Evolutionary conservation across 306 rosid species (phyloP).

Genomic region (Vigna mungo): DNA sequence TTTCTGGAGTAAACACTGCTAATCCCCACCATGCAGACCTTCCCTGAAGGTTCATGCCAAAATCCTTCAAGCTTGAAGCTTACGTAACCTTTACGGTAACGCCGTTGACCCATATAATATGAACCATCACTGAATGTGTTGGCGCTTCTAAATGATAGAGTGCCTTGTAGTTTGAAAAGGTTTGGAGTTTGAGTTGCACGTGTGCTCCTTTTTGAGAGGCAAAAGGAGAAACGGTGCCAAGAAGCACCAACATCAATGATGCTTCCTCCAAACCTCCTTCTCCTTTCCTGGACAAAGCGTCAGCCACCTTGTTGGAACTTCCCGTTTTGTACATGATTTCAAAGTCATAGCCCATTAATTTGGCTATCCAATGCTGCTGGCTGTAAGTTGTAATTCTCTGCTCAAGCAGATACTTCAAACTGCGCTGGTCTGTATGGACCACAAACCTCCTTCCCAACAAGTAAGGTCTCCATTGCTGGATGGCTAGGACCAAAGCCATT

Average conservation of each 20-base stretch:
- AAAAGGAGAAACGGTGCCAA: conserved; percentile 5
- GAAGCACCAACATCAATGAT: conserved; percentile 30
- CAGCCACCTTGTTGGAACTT: no score
- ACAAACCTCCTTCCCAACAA: no score
- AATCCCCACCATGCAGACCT: conserved; percentile 63
- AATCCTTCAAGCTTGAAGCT: conserved; percentile 55
- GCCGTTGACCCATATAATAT: neutral
- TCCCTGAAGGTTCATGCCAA: conserved; percentile 60
- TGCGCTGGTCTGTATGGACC: no score
- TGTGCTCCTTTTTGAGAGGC: neutral
- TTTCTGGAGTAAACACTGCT: conserved; percentile 23
- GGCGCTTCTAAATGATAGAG: conserved; percentile 28
- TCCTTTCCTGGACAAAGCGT: no score
- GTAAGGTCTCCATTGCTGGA: no score
- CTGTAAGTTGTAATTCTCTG: no score
- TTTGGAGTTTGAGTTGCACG: conserved; percentile 43
- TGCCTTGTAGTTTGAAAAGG: conserved; percentile 48
- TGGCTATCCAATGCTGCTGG: no score
- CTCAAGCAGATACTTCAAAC: no score
- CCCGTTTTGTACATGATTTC: no score
- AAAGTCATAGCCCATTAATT: no score
- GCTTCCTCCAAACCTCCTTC: no score
- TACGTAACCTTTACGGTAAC: neutral
- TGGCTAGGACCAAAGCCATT: no score
- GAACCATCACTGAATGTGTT: conserved; percentile 1